Evolutionary conservation across 2,329 filamentous ascomycete genomes (phyloP), one percentile per base, ranked within the genome.

Genomic region (Diaporthe velutina): DNA sequence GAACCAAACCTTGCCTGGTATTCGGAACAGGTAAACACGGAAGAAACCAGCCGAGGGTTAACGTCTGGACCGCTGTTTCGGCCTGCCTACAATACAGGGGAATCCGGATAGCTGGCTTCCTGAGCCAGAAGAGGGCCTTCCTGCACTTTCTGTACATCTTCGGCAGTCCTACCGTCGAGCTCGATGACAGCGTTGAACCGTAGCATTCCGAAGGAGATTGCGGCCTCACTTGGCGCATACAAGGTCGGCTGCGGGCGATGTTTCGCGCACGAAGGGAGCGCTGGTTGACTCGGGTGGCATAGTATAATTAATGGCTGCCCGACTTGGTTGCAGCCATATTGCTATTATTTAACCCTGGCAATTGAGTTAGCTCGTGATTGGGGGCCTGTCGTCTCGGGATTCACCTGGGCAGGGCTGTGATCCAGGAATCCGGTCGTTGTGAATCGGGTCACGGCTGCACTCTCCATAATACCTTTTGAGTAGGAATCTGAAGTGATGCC

Each of bases 351-450:
- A 33, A 67, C n/a, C 22, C 22, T 10, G 12, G 45, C 22, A 22
- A 52, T 38, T 67, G 61, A 33, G 30, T 52, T 10, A 42, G 28
- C 28, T 50, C 30, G n/a, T 52, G 45, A 67, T 52, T 54, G 61
- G 45, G 22, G 64, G 15, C 7, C 13, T 54, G n/a, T 54, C n/a
- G 42, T 54, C 64, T 40, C 48, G n/a, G 64, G n/a, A 54, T 54
- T 40, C 48, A 68, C 48, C 64, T 68, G 64, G 45, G 64, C 64
- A 67, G 45, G 64, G 64, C 64, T 67, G 45, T 35, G 48, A 38
- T 67, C 61, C 61, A 67, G 61, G 45, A 67, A 50, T 67, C 61
- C 28, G 61, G 61, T 67, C 45, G 61, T 33, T 35, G 22, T 38
- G 64, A 30, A 45, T 12, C 17, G 17, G 25, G 38, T 13, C 58